Conservation (phyloP, 306 rosid genomes). For the Quercus mongolica region DNA sequence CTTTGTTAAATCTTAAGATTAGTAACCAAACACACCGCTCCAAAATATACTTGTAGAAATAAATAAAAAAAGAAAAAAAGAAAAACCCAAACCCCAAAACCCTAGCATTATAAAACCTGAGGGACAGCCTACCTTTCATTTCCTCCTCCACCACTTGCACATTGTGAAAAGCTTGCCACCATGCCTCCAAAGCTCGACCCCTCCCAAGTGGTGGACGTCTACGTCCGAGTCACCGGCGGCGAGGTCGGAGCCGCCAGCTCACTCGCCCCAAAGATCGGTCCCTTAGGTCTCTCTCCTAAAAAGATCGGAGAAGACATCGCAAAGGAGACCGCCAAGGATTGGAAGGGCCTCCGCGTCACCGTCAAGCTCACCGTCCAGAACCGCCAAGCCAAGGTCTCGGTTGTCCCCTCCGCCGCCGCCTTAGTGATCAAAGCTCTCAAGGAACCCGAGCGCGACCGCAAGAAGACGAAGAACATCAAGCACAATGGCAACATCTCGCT, state of each 20-base stretch:
- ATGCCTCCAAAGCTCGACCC: slow-evolving; percentile 21
- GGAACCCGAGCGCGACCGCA: slow-evolving; percentile 25
- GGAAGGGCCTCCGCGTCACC: slow-evolving; percentile 19
- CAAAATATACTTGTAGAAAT: no score
- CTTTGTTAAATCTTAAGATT: not conserved
- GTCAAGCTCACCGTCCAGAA: slow-evolving; percentile 24
- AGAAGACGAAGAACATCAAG: slow-evolving; percentile 26
- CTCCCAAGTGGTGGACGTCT: slow-evolving; percentile 16
- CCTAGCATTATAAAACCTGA: slow-evolving; percentile 2
- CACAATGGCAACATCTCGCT: slow-evolving; percentile 21
- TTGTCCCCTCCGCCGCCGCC: slow-evolving; percentile 23
- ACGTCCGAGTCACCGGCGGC: slow-evolving; percentile 22
- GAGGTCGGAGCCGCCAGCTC: slow-evolving; percentile 27
- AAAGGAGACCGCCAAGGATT: slow-evolving; percentile 20
- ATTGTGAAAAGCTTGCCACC: not conserved
- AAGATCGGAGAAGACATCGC: slow-evolving; percentile 24
- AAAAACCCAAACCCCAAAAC: not conserved
- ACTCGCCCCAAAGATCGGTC: slow-evolving; percentile 23
- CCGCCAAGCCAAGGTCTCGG: slow-evolving; percentile 22
- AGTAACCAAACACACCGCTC: not conserved
- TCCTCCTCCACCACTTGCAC: not conserved
- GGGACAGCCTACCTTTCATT: not conserved
- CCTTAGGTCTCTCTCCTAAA: slow-evolving; percentile 17
- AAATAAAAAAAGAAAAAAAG: not conserved
- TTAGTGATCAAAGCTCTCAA: slow-evolving; percentile 20